Conservation (phyloP, 208 protist genomes). For the Leishmania braziliensis region DNA sequence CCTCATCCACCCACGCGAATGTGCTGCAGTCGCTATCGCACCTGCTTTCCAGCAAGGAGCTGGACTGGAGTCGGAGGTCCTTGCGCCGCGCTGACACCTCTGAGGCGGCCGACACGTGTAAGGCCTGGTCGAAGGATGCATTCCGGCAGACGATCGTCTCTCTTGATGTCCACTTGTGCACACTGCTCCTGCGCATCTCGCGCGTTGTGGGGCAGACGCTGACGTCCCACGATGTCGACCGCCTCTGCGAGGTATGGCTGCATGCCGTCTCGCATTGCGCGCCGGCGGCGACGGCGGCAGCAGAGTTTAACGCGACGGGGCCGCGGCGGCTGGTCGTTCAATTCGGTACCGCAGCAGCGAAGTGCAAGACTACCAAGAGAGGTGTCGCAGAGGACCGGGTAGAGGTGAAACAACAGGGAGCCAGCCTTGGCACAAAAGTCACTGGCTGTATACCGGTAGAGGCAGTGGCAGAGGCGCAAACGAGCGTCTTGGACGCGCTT, state of each 20-base stretch:
- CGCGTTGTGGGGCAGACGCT: constrained; percentile 47
- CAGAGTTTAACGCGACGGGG: constrained; percentile 30
- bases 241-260: constrained; percentile 70
- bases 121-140: constrained; percentile 55
- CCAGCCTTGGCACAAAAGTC: not conserved
- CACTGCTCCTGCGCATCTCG: constrained; percentile 51
- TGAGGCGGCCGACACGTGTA: constrained; percentile 15
- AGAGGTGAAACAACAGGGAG: not conserved
- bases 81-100: constrained; percentile 29
- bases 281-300: not conserved
- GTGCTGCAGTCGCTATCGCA: constrained; percentile 24
- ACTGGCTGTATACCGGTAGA: constrained; percentile 8
- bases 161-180: constrained; percentile 65
- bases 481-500: constrained; percentile 15
- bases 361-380: constrained; percentile 4
- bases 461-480: not conserved
- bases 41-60: constrained; percentile 18
- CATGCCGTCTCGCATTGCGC: constrained; percentile 36
- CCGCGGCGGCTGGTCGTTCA: constrained; percentile 11
- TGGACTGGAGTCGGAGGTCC: constrained; percentile 32
- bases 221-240: constrained; percentile 63
- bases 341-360: not conserved
- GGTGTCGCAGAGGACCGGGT: not conserved
- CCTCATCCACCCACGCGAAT: constrained; percentile 1
- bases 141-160: constrained; percentile 55